phyloP scores from a whole-genome alignment of 257 asterid species.

The Nemophila menziesii region DNA sequence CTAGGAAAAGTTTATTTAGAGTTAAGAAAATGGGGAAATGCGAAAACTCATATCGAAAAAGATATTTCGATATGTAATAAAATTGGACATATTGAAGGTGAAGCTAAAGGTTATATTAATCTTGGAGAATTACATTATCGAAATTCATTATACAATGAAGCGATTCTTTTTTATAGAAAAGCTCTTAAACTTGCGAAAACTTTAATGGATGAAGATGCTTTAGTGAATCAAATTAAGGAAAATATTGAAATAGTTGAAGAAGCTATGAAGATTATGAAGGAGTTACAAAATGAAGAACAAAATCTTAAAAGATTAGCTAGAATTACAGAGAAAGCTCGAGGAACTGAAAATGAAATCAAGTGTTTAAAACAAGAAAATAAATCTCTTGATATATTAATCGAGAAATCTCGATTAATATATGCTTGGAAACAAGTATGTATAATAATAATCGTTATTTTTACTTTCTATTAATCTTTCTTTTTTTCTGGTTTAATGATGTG shows the following conservation, averaged over 20 bases:
- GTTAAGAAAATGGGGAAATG: constrained; percentile 67
- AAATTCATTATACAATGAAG: constrained; percentile 57
- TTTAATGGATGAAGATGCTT: constrained; percentile 78
- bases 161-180: constrained; percentile 58
- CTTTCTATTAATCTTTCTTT: constrained; percentile 4
- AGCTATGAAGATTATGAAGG: constrained; percentile 54
- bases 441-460: too few species aligned
- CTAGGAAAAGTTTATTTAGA: constrained; percentile 76
- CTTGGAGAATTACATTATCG: constrained; percentile 75
- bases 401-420: constrained; percentile 56
- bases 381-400: constrained; percentile 58
- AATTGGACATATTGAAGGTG: constrained; percentile 83
- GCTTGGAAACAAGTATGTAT: constrained; percentile 60
- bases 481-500: constrained; percentile 11
- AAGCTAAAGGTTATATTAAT: constrained; percentile 85
- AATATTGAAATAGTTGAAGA: constrained; percentile 51
- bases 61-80: constrained; percentile 59
- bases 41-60: constrained; percentile 52
- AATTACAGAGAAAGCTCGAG: constrained; percentile 45
- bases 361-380: constrained; percentile 53
- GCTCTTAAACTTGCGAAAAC: constrained; percentile 67
- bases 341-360: constrained; percentile 54
- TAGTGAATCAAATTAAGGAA: constrained; percentile 43
- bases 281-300: constrained; percentile 61
- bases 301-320: constrained; percentile 66